Conservation (phyloP, 805 yeast genomes). For the Saturnispora bothae region DNA sequence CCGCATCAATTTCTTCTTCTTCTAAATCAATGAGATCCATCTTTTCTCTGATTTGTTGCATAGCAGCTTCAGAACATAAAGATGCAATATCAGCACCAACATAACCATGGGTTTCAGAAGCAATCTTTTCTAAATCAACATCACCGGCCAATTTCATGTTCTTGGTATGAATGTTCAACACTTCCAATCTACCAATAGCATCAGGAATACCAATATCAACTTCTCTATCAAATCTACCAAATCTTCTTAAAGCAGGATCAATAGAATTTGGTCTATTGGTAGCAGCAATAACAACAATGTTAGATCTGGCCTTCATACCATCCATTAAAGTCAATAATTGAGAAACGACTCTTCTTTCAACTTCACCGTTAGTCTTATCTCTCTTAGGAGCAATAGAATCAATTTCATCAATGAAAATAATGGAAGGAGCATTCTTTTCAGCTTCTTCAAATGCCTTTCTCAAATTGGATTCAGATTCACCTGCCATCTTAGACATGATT, state of each 20-base stretch:
- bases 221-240: conserved; percentile 80
- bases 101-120: conserved; percentile 97
- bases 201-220: conserved; percentile 91
- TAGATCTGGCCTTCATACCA: conserved; percentile 99
- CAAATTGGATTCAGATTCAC: conserved; percentile 94
- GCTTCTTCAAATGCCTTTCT: conserved; percentile 99
- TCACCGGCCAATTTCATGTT: conserved; percentile 95
- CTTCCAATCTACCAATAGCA: conserved; percentile 96
- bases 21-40: conserved; percentile 96
- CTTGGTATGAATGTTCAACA: conserved; percentile 93
- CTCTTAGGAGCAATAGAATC: conserved; percentile 99
- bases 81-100: conserved; percentile 99
- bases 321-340: conserved; percentile 97
- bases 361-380: conserved; percentile 99
- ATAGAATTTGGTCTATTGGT: conserved; percentile 82
- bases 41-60: conserved; percentile 99
- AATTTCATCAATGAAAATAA: conserved; percentile 95
- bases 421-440: conserved; percentile 96
- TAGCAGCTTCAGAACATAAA: conserved; percentile 98
- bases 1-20: conserved; percentile 95
- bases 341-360: conserved; percentile 97
- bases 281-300: conserved; percentile 97
- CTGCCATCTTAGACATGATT: conserved; percentile 99
- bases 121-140: conserved; percentile 91
- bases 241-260: conserved; percentile 78